Evolutionary conservation across 108 stramenopile species (phyloP), one percentile per base, ranked within the genome.

Genomic region (Cyclotella choctawhatcheeana): DNA sequence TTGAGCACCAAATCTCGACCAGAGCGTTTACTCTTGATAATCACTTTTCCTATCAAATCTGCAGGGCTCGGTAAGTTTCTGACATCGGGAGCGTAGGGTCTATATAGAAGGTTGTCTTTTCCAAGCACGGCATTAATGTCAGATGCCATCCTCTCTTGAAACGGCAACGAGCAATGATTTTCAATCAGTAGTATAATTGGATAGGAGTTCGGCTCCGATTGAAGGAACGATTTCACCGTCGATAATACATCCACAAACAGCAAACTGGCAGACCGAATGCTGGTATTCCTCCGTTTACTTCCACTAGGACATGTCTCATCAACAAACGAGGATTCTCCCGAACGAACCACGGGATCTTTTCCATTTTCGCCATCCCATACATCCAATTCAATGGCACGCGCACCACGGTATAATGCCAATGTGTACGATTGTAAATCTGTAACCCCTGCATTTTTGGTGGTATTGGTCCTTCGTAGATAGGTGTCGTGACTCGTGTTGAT

Each of bases 121-220:
- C 82, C 88, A 26, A 93, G 69, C 37, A 87, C 82, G 10, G 74
- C 31, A 26, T 74, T 63, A 17, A 93, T 58, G 31, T 86, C 75
- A 1, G 84, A 58, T 0, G 95, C 94, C 89, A 97, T 82, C 24
- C 66, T 82, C 63, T 88, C 48, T 84, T 98, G 97, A 68, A 79
- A 84, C 26, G 64, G 47, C 35, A 86, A 62, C 13, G 83, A 83
- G 73, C 98, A 99, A 84, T 98, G 97, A 73, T 96, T 97, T 82
- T 99, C 97, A 44, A 99, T 84, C 10, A 90, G 82, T 30, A 99
- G 59, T 58, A 99, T 95, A 44, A 99, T 85, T 14, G 98, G 97
- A 51, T 70, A 96, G 22, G 88, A 79, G 21, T 86, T 51, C 18
- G 88, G 88, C 24, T 87, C 69, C 0, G 74, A 79, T 55, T 74